Percentiles rank a stretch among this genome's conserved stretches.
phyloP scores from a whole-genome alignment of 1,284 basidiomycete species.

The Boletus semigastroideus region DNA sequence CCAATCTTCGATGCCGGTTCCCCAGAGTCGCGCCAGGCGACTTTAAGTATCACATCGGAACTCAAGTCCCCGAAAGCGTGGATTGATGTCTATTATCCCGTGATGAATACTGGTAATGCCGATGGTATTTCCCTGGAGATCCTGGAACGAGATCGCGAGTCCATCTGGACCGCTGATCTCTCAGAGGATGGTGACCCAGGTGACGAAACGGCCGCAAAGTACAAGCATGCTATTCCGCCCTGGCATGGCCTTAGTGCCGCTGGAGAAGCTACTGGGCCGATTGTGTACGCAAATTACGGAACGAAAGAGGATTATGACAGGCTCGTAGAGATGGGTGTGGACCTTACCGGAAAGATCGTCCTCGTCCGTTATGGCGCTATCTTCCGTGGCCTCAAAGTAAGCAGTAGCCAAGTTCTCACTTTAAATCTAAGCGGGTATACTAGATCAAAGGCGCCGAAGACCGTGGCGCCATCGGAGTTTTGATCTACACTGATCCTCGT shows the following conservation, averaged over 20 bases:
- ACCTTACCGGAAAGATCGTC: conserved; percentile 82
- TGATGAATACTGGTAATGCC: conserved; percentile 68
- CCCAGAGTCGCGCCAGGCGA: conserved; percentile 60
- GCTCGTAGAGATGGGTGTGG: conserved; percentile 59
- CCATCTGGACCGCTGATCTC: conserved; percentile 69
- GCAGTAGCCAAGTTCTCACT: not conserved
- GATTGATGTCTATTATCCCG: conserved; percentile 82
- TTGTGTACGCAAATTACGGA: conserved; percentile 86
- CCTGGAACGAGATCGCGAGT: conserved; percentile 50
- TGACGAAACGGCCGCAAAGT: conserved; percentile 63
- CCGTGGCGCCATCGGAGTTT: conserved; percentile 69
- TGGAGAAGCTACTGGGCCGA: conserved; percentile 63
- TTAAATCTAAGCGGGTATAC: conserved; percentile 1
- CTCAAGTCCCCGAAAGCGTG: conserved; percentile 59
- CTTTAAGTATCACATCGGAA: conserved; percentile 49
- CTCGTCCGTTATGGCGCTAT: conserved; percentile 78
- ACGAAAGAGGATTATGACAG: conserved; percentile 74
- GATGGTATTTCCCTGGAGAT: conserved; percentile 63
- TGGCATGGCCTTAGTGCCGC: conserved; percentile 72
- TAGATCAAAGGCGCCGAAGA: conserved; percentile 83
- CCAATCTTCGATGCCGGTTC: conserved; percentile 70
- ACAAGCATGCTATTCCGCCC: conserved; percentile 55
- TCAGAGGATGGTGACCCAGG: conserved; percentile 65
- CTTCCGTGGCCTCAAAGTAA: conserved; percentile 84
- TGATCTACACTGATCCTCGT: conserved; percentile 88